A percentile compares a stretch with the other conserved stretches of the same genome.
These are phyloP conservation scores for Lachnellula subtilissima DNA, from an alignment of 2,329 filamentous ascomycete genomes.

Conservation along the genomic window DNA sequence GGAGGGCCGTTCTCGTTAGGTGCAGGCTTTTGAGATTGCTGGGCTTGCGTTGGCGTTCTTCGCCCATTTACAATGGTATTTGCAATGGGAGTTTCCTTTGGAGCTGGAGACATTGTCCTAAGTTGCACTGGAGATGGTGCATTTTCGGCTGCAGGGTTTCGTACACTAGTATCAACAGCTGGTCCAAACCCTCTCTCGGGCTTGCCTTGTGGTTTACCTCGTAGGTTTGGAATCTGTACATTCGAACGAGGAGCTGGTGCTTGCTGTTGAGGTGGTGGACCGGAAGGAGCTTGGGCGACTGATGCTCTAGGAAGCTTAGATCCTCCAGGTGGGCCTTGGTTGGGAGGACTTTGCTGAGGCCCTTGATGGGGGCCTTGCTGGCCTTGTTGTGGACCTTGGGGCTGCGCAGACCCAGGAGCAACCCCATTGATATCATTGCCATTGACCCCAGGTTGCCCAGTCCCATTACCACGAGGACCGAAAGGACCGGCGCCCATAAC, in stretches of 20 bases:
- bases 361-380: constrained; percentile 4
- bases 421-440: constrained; percentile 33
- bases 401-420: constrained; percentile 29
- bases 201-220: constrained; percentile 24
- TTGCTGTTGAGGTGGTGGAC: constrained; percentile 61
- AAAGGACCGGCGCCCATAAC: constrained; percentile 34
- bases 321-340: constrained; percentile 42
- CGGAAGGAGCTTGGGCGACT: constrained; percentile 53
- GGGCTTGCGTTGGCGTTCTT: constrained; percentile 55
- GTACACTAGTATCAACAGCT: constrained; percentile 30
- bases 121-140: constrained; percentile 39
- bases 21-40: constrained; percentile 34
- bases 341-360: constrained; percentile 45
- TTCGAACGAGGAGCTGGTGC: constrained; percentile 46
- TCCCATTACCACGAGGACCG: constrained; percentile 15
- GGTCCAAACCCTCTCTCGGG: constrained; percentile 28
- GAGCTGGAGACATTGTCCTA: constrained; percentile 23
- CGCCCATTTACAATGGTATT: constrained; percentile 59
- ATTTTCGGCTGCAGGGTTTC: constrained; percentile 41
- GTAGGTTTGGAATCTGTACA: constrained; percentile 14
- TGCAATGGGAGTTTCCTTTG: constrained; percentile 45
- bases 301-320: constrained; percentile 58
- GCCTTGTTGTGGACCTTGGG: constrained; percentile 27
- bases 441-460: constrained; percentile 33
- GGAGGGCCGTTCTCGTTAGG: constrained; percentile 23